Percentiles rank a stretch among this genome's conserved stretches.
Evolutionary conservation across 805 yeast species (phyloP).

Genomic region (Wickerhamiella domercqiae): DNA sequence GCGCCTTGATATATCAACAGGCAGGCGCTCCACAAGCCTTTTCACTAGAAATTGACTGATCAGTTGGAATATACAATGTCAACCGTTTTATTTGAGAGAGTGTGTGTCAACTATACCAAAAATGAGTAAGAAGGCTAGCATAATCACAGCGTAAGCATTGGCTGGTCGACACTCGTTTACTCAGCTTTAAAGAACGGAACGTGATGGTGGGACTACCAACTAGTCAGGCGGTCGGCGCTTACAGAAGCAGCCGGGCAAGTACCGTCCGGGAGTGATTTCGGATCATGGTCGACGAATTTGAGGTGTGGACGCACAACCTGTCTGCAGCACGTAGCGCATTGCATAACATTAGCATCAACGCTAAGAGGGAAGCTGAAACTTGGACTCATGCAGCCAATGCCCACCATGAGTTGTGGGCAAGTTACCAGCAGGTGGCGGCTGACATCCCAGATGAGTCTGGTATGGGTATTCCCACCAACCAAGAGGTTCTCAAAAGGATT

Average conservation of each 20-base stretch:
- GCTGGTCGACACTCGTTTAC: too few species aligned
- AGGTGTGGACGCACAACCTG: conserved; percentile 2
- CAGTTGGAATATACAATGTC: too few species aligned
- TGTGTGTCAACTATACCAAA: too few species aligned
- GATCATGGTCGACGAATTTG: conserved; percentile 1
- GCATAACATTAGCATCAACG: not conserved
- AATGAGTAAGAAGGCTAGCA: too few species aligned
- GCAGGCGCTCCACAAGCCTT: too few species aligned
- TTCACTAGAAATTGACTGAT: too few species aligned
- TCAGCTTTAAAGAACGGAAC: too few species aligned
- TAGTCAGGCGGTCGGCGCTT: not conserved
- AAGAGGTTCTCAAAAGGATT: not conserved
- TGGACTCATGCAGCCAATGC: not conserved
- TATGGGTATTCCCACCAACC: not conserved
- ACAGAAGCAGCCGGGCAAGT: not conserved
- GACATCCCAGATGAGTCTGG: not conserved
- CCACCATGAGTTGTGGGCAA: not conserved
- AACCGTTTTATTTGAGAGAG: too few species aligned
- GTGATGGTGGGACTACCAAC: too few species aligned
- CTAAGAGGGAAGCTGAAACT: not conserved
- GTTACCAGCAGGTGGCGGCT: not conserved
- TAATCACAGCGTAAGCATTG: too few species aligned
- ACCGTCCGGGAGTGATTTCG: not conserved
- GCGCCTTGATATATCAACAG: too few species aligned
- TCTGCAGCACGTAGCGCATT: not conserved